Percentiles rank a stretch among this genome's conserved stretches.
These are phyloP conservation scores for Rhinocladiella mackenziei DNA, from an alignment of 2,329 filamentous ascomycete species.

Conservation along the genomic window DNA sequence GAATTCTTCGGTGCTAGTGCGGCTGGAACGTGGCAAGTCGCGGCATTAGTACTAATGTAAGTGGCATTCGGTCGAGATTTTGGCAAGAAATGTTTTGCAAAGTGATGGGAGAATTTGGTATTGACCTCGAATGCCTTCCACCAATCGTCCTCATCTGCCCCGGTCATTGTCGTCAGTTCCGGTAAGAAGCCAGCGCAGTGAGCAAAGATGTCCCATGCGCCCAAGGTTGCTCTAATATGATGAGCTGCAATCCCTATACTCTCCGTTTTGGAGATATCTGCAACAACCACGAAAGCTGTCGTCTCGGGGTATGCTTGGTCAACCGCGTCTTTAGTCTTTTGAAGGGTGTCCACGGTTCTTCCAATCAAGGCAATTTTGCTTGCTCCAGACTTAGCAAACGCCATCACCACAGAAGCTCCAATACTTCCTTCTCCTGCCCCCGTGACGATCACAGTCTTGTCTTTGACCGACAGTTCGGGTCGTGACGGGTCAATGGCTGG, in stretches of 20 bases:
- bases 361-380: constrained; percentile 40
- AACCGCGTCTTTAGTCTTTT: constrained; percentile 29
- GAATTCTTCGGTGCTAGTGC: constrained; percentile 16
- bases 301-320: constrained; percentile 10
- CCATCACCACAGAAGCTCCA: constrained; percentile 50
- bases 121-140: constrained; percentile 49
- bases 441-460: constrained; percentile 50
- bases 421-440: constrained; percentile 53
- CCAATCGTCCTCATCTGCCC: constrained; percentile 38
- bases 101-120: constrained; percentile 38
- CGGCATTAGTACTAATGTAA: constrained; percentile 37
- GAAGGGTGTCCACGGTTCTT: constrained; percentile 35
- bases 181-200: constrained; percentile 45
- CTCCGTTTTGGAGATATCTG: constrained; percentile 43
- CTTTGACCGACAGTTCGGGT: constrained; percentile 34
- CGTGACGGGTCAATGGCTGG: constrained; percentile 39
- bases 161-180: constrained; percentile 30
- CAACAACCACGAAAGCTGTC: constrained; percentile 39
- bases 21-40: constrained; percentile 5
- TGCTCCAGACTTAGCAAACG: constrained; percentile 53
- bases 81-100: constrained; percentile 44
- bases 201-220: constrained; percentile 44
- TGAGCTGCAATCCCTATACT: constrained; percentile 37
- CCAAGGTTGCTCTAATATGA: constrained; percentile 33
- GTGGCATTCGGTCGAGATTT: constrained; percentile 20